Evolutionary conservation across 805 yeast genomes (phyloP).

Genomic region (Cyberlindnera mycetangii): DNA sequence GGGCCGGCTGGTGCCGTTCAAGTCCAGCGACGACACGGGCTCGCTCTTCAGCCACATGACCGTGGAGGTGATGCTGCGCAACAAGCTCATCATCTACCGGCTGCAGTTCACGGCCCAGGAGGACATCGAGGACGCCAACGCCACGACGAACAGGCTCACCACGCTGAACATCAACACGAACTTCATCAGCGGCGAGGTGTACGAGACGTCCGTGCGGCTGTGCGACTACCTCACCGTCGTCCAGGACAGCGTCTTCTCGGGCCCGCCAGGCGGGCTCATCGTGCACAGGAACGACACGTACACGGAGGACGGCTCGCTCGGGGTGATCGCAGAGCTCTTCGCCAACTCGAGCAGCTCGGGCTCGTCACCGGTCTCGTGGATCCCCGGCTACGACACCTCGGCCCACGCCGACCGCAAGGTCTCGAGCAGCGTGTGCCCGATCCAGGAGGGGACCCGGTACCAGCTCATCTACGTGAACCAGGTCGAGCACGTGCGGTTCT

Average conservation of each 20-base stretch:
- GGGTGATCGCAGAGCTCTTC: conserved; percentile 1
- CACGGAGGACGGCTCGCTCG: conserved; percentile 3
- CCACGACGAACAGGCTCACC: conserved; percentile 2
- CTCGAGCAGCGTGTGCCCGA: conserved; percentile 26
- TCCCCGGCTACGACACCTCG: conserved; percentile 4
- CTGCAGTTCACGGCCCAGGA: conserved; percentile 4
- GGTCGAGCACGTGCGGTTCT: conserved; percentile 28
- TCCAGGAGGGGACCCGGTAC: conserved; percentile 26
- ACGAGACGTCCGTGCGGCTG: conserved; percentile 1
- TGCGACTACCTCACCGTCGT: conserved; percentile 8
- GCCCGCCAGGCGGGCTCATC: conserved; percentile 3
- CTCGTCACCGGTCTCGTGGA: conserved; percentile 1
- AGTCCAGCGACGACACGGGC: background rate
- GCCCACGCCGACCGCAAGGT: background rate
- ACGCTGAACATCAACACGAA: conserved; percentile 5
- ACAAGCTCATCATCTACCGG: conserved; percentile 3
- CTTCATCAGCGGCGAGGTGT: conserved; percentile 9
- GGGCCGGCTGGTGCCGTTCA: background rate
- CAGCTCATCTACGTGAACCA: conserved; percentile 25
- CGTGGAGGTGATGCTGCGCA: conserved; percentile 3
- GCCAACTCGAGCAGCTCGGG: background rate
- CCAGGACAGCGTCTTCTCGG: conserved; percentile 2
- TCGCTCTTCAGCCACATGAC: background rate
- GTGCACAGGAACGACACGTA: conserved; percentile 1
- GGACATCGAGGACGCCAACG: conserved; percentile 2